Base-by-base conservation (phyloP, 2,329 filamentous ascomycete genomes). In the Coniella vitis region DNA sequence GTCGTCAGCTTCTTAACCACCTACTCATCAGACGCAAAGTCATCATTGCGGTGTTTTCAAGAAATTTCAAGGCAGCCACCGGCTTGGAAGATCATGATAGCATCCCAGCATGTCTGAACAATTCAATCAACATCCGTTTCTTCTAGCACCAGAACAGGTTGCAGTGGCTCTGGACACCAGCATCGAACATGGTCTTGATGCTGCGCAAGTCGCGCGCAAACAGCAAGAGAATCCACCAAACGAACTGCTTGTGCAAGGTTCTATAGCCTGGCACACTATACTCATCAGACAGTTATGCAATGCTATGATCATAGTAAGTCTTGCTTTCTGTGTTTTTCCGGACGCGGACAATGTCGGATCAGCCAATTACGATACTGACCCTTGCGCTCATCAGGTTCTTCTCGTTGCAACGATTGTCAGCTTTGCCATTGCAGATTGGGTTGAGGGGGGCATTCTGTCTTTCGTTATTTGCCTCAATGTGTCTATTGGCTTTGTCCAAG, bases 361-460 rank as follows among this genome's bases (percentile, higher is more conserved):
- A 17, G 9, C 3, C 3, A 7, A n/a, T 4, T 35, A 7, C 3
- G 5, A 76, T 76, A 61, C 50, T 52, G 17, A 57, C 42, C 50
- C 36, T 19, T 31, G 74, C 68, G 65, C 63, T 72, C 55, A 72
- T 63, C 74, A 87, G 84, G 83, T 89, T 42, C 76, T 91, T 45
- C 72, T 87, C 47, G 84, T 90, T 58, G 86, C 86, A 59, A 88
- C 90, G 83, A 83, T 79, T 39, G 73, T 83, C 36, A 81, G 78
- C 53, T 86, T 84, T 62, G 80, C 75, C 54, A 83, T 86, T 53
- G 66, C 73, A 38, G 83, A 67, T 29, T 60, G 57, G 21, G 53
- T 66, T 32, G 65, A 67, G 52, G 65, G 63, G 34, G 57, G 59
- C 19, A 63, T 67, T 7, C 57, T 67, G 17, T 60, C 59, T 2